Conservation (phyloP, 2,329 filamentous ascomycete genomes). For the Hymenoscyphus fraxineus region DNA sequence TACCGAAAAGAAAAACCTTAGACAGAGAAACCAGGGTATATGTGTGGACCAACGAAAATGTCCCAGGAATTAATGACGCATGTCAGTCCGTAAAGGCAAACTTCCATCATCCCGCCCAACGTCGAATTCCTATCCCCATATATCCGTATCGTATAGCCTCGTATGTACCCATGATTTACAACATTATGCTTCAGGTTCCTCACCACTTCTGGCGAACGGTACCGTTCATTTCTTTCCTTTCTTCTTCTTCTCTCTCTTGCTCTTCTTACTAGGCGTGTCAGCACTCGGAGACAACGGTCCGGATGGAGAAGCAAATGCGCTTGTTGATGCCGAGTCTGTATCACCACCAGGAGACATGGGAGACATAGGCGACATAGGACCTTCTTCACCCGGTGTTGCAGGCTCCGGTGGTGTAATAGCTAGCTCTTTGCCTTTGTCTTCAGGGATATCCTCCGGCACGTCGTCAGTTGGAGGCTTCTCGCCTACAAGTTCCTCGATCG, state of each 20-base stretch:
- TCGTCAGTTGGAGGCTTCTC: not conserved
- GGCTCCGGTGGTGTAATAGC: not conserved
- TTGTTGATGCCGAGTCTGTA: constrained; percentile 11
- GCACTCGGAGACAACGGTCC: constrained; percentile 1
- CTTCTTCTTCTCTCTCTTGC: constrained; percentile 19
- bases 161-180: not conserved
- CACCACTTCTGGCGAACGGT: constrained; percentile 13
- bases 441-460: constrained; percentile 1
- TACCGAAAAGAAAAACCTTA: not conserved
- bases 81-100: not conserved
- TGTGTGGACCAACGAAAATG: not conserved
- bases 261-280: not conserved
- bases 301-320: constrained; percentile 12
- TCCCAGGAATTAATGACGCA: not conserved
- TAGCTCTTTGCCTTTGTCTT: not conserved
- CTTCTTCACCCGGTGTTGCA: not conserved
- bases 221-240: constrained; percentile 19
- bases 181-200: constrained; percentile 12
- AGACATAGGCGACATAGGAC: not conserved
- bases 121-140: not conserved
- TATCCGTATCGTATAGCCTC: not conserved
- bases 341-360: constrained; percentile 1
- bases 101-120: not conserved
- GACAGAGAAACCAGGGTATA: not conserved
- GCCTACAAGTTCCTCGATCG: not conserved